Conservation (phyloP, 306 rosid species). For the Ziziphus jujuba region DNA sequence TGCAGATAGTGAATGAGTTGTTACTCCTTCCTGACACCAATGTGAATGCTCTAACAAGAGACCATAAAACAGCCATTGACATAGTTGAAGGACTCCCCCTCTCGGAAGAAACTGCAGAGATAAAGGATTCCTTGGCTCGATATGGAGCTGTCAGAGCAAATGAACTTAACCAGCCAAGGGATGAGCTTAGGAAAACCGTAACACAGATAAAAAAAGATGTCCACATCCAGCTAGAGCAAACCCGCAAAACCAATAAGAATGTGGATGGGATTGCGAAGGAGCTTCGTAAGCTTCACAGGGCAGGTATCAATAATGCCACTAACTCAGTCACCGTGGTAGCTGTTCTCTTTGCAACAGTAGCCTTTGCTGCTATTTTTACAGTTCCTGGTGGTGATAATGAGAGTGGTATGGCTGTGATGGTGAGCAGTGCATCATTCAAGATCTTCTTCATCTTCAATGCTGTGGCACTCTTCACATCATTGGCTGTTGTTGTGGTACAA, state of each 20-base stretch:
- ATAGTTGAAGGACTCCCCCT: constrained; percentile 75
- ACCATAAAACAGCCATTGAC: constrained; percentile 78
- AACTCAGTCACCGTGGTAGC: constrained; percentile 91
- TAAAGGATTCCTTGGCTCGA: constrained; percentile 56
- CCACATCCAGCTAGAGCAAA: constrained; percentile 76
- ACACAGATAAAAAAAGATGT: constrained; percentile 76
- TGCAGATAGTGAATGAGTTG: constrained; percentile 83
- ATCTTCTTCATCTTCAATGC: constrained; percentile 73
- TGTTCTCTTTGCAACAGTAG: constrained; percentile 81
- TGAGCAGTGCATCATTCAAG: constrained; percentile 44
- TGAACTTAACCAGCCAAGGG: constrained; percentile 83
- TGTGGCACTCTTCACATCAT: constrained; percentile 66
- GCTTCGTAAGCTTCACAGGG: constrained; percentile 68
- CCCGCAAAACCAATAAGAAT: constrained; percentile 72
- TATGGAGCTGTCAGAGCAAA: constrained; percentile 63
- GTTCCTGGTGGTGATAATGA: constrained; percentile 77
- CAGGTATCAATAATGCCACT: constrained; percentile 75
- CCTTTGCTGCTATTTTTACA: constrained; percentile 85
- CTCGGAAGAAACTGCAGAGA: constrained; percentile 57
- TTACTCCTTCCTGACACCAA: constrained; percentile 58
- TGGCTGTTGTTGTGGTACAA: constrained; percentile 86
- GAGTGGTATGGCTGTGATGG: constrained; percentile 56
- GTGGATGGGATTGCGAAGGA: constrained; percentile 74
- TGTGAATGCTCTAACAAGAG: constrained; percentile 77
- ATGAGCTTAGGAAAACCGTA: constrained; percentile 73